Conservation (phyloP, 805 yeast species). For the Clavispora fructus region DNA sequence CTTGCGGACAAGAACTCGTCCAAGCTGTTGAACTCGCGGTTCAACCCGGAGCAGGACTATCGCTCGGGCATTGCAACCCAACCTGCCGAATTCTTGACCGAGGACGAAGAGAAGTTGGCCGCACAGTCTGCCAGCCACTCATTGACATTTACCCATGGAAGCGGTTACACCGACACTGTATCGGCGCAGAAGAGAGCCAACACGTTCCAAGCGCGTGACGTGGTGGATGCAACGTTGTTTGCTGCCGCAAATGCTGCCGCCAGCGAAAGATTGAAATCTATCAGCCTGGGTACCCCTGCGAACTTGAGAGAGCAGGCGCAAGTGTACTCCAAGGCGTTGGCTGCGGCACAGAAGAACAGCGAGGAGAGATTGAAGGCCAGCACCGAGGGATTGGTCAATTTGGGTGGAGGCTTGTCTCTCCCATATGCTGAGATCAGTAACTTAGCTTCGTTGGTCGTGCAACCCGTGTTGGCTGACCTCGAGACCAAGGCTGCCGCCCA, state of each 20-base stretch:
- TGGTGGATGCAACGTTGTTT: slow-evolving; percentile 43
- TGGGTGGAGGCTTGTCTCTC: slow-evolving; percentile 87
- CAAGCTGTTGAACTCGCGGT: slow-evolving; percentile 34
- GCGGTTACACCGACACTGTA: slow-evolving; percentile 20
- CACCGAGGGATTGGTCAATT: slow-evolving; percentile 53
- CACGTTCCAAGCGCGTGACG: slow-evolving; percentile 36
- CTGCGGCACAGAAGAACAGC: slow-evolving; percentile 65
- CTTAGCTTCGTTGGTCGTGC: slow-evolving; percentile 74
- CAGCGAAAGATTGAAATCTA: slow-evolving; percentile 30
- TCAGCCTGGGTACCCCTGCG: slow-evolving; percentile 21
- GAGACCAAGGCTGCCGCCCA: slow-evolving; percentile 64
- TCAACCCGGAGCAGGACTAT: slow-evolving; percentile 38
- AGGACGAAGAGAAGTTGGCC: slow-evolving; percentile 43
- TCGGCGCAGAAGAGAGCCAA: slow-evolving; percentile 25
- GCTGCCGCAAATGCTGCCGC: slow-evolving; percentile 48
- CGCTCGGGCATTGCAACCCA: slow-evolving; percentile 32
- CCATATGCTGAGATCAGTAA: slow-evolving; percentile 69
- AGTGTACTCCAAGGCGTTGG: slow-evolving; percentile 67
- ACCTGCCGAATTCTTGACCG: slow-evolving; percentile 29
- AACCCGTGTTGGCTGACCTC: slow-evolving; percentile 77
- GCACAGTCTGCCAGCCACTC: slow-evolving; percentile 58
- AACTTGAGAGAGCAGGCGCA: slow-evolving; percentile 44
- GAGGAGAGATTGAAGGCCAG: slow-evolving; percentile 47
- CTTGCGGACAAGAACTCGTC: slow-evolving; percentile 37
- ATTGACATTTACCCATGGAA: slow-evolving; percentile 39